Base-by-base conservation (phyloP, 139 green algal species). In the Chlamydomonas schloesseri region DNA sequence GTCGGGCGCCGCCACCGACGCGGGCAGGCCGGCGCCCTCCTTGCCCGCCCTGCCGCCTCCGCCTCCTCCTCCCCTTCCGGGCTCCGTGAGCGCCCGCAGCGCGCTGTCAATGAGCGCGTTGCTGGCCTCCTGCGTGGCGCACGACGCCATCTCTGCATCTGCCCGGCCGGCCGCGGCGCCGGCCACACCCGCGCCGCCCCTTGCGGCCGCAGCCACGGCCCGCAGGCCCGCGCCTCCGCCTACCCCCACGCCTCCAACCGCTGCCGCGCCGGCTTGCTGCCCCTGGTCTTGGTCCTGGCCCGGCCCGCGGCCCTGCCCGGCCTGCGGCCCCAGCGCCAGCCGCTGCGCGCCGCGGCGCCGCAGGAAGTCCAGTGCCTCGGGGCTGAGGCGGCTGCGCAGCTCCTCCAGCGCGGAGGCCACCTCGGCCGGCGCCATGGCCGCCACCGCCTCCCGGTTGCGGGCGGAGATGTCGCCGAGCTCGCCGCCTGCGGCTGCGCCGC, bases 381-480 rank as follows among this genome's bases (percentile, higher is more conserved):
- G 88, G 58, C 17, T 70, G 26, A 92, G 72, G 4, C 88, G 74
- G 4, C 58, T 50, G 14, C 34, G 24, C 21, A 92, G 58, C 80
- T 88, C 88, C 62, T 76, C 71, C 37, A 82, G 55, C 36, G 88
- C 88, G 36, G 79, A 80, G 28, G 80, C 36, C 33, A 92, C 88
- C 36, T 89, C 81, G 5, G 71, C 68, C 24, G 67, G 36, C 26
- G 24, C n/a, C 88, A 92, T 89, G 31, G 15, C n/a, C 4, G 80
- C 13, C 33, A 92, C 36, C 3, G 68, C 37, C 15, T 53, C 57
- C 24, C 57, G 18, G 62, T 92, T 92, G 11, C 58, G 37, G 4
- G 53, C 73, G 24, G 70, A 58, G 3, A 92, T 79, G 46, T 64
- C 58, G 24, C 53, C 80, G n/a, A 64, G 50, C 75, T 92, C 84